Percentiles rank a stretch among this genome's conserved stretches.
phyloP scores from a whole-genome alignment of 371 early-diverging fungal genomes.

The Conidiobolus coronatus region DNA sequence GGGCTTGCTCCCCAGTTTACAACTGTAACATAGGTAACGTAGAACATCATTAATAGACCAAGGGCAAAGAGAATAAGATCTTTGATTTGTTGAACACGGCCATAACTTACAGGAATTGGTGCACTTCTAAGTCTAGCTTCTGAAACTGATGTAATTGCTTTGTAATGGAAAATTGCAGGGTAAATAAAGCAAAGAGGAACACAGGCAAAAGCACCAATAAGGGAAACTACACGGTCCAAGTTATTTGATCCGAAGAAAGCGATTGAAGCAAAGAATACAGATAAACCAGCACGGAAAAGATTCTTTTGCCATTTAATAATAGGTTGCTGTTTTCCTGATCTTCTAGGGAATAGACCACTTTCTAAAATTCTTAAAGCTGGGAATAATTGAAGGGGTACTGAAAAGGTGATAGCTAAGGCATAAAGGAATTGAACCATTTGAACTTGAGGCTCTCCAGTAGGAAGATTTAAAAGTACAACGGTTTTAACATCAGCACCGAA shows the following conservation, averaged over 20 bases:
- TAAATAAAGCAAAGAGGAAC: conserved; percentile 55
- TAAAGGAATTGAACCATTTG: conserved; percentile 49
- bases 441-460: conserved; percentile 30
- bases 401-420: conserved; percentile 62
- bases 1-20: conserved; percentile 20
- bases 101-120: conserved; percentile 2
- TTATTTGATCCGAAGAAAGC: conserved; percentile 47
- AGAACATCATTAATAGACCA: conserved; percentile 44
- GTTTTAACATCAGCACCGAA: conserved; percentile 60
- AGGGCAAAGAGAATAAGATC: conserved; percentile 38
- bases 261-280: conserved; percentile 34
- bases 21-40: conserved; percentile 50
- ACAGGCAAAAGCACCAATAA: conserved; percentile 53
- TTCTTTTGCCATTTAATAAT: conserved; percentile 79
- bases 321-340: conserved; percentile 32
- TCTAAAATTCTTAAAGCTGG: conserved; percentile 74
- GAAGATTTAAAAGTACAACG: conserved; percentile 54
- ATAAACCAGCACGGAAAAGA: conserved; percentile 37
- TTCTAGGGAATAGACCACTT: conserved; percentile 31
- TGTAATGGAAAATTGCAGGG: conserved; percentile 59
- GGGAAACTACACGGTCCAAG: conserved; percentile 61
- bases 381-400: conserved; percentile 62
- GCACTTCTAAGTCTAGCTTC: conserved; percentile 3
- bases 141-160: conserved; percentile 18
- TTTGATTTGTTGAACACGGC: conserved; percentile 14